Conservation (phyloP, 192 early-diverging fungal genomes). For the Entomortierella chlamydospora region DNA sequence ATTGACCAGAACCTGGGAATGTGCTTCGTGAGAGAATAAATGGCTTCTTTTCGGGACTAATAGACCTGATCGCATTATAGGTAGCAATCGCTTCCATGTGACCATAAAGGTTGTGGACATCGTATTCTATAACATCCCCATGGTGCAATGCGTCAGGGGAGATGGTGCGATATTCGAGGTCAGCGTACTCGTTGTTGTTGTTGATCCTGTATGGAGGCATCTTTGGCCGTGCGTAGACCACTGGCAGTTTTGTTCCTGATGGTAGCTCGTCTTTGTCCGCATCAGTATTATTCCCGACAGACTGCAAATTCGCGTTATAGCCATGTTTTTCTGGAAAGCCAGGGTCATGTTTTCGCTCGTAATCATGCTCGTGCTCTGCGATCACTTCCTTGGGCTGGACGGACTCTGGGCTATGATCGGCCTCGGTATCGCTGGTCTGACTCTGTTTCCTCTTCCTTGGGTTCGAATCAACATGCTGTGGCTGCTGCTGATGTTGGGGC, state of each 20-base stretch:
- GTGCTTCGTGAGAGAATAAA: constrained; percentile 73
- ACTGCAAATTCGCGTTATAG: neutral
- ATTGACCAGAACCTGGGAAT: constrained; percentile 69
- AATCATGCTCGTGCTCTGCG: constrained; percentile 3
- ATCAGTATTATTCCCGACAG: neutral
- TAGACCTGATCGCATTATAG: constrained; percentile 49
- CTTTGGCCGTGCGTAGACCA: constrained; percentile 10
- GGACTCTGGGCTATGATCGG: neutral
- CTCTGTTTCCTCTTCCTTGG: neutral
- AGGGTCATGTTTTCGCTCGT: constrained; percentile 13
- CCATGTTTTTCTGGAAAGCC: neutral
- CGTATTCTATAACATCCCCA: constrained; percentile 60
- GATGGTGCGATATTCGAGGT: constrained; percentile 37
- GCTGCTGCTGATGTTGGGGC: neutral
- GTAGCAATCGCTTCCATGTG: constrained; percentile 67
- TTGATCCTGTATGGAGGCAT: constrained; percentile 50
- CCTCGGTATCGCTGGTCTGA: neutral
- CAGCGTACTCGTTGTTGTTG: constrained; percentile 36
- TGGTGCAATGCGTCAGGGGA: constrained; percentile 54
- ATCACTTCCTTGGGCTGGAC: constrained; percentile 11
- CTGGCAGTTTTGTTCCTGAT: neutral
- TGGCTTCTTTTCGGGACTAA: constrained; percentile 59
- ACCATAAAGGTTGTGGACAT: constrained; percentile 70
- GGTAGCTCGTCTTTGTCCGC: neutral
- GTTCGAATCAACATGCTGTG: constrained; percentile 14